Percentiles rank a stretch among this genome's conserved stretches.
Conservation (phyloP, 768 basidiomycete genomes). For the Symmetrospora coprosmae region DNA sequence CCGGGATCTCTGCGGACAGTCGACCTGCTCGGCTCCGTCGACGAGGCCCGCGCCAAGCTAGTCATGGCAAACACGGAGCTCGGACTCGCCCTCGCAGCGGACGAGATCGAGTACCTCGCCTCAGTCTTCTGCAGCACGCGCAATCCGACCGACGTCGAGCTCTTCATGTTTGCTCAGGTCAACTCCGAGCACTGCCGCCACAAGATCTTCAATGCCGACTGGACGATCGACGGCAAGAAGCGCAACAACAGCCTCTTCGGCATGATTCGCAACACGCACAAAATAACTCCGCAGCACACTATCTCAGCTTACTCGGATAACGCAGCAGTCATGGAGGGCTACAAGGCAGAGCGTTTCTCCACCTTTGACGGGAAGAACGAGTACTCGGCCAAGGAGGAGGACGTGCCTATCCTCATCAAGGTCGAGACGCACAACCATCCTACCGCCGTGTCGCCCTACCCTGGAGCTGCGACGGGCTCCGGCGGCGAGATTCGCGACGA, state of each 20-base stretch:
- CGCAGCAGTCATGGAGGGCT: conserved; percentile 80
- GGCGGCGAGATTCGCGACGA: conserved; percentile 98
- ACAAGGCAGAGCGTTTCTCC: conserved; percentile 58
- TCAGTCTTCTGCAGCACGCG: conserved; percentile 54
- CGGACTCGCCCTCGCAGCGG: conserved; percentile 74
- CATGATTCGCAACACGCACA: conserved; percentile 95
- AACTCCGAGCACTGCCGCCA: conserved; percentile 99
- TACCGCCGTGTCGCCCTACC: conserved; percentile 92
- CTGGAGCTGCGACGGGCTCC: conserved; percentile 96
- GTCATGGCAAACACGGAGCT: conserved; percentile 62
- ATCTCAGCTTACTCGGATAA: conserved; percentile 97
- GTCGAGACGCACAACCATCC: conserved; percentile 99
- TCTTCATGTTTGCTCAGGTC: conserved; percentile 99
- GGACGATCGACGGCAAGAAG: conserved; percentile 64
- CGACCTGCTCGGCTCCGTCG: conserved; percentile 43
- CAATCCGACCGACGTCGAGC: conserved; percentile 88
- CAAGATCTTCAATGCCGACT: conserved; percentile 97
- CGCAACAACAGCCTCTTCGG: conserved; percentile 68
- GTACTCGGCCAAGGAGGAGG: conserved; percentile 53
- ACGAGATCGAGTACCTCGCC: conserved; percentile 85
- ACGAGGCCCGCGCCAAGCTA: conserved; percentile 51
- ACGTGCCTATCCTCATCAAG: conserved; percentile 82
- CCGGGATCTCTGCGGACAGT: conserved; percentile 60
- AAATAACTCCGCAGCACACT: conserved; percentile 56
- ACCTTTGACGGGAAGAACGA: conserved; percentile 33